phyloP scores from a whole-genome alignment of 306 rosid species.

The Herpetospermum pedunculosum region DNA sequence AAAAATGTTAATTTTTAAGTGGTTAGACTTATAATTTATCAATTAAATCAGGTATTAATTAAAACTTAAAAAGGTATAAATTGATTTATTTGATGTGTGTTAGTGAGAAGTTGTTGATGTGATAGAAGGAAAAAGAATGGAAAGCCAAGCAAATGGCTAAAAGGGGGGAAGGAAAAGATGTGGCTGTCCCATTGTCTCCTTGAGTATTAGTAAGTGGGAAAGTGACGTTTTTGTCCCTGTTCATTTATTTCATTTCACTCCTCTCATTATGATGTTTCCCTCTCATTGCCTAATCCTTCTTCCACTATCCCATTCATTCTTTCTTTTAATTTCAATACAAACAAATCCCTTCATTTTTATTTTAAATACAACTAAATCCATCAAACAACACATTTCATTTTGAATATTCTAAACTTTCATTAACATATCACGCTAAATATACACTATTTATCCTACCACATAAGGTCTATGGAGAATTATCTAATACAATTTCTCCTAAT shows the following conservation, averaged over 20 bases:
- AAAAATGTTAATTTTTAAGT: too few species aligned
- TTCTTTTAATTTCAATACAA: not conserved
- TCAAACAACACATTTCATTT: too few species aligned
- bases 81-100: not conserved
- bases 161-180: not conserved
- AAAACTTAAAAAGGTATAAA: too few species aligned
- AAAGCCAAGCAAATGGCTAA: not conserved
- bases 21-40: too few species aligned
- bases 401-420: too few species aligned
- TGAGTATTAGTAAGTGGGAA: conserved; percentile 4
- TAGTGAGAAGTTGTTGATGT: not conserved
- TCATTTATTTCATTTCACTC: not conserved
- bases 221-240: conserved; percentile 4
- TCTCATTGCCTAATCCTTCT: not conserved
- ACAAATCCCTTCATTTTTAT: not conserved
- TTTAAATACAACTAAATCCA: too few species aligned
- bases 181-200: conserved; percentile 4
- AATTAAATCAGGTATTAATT: too few species aligned
- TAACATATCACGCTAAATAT: not conserved
- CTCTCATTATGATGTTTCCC: conserved; percentile 3
- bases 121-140: not conserved
- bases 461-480: not conserved
- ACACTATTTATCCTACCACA: not conserved
- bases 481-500: not conserved
- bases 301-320: not conserved